Conservation (phyloP, 495 filamentous ascomycete genomes). For the Aspergillus incahuasiensis region DNA sequence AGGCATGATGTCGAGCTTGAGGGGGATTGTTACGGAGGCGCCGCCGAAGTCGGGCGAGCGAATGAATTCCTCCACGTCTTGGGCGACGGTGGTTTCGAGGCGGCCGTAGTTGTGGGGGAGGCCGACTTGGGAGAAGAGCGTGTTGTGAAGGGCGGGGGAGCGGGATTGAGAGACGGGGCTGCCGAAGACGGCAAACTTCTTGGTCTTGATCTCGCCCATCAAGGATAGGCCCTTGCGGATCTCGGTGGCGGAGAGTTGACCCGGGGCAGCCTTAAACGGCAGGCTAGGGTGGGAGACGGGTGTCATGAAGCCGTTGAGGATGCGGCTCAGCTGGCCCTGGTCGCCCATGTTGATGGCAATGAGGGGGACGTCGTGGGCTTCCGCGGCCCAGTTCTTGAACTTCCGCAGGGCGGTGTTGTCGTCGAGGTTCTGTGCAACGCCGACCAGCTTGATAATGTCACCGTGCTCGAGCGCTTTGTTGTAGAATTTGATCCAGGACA, state of each 20-base stretch:
- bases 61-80: constrained; percentile 64
- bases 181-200: constrained; percentile 82
- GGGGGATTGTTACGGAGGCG: constrained; percentile 89
- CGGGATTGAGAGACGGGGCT: constrained; percentile 74
- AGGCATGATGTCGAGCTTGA: constrained; percentile 85
- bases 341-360: constrained; percentile 97
- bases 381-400: constrained; percentile 73
- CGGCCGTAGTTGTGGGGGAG: constrained; percentile 84
- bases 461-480: constrained; percentile 82
- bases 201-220: constrained; percentile 72
- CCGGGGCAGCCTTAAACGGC: constrained; percentile 89
- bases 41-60: constrained; percentile 75
- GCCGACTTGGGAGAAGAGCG: constrained; percentile 70
- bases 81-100: constrained; percentile 66
- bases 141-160: constrained; percentile 86
- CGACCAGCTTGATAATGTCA: constrained; percentile 92
- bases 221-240: constrained; percentile 73
- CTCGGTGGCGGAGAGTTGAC: constrained; percentile 87
- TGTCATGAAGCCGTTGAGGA: constrained; percentile 90
- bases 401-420: constrained; percentile 82
- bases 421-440: constrained; percentile 67
- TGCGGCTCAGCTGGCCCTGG: constrained; percentile 79
- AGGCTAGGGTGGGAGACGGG: constrained; percentile 88
- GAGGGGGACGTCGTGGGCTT: constrained; percentile 68
- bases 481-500: constrained; percentile 81